Percentiles rank a stretch among this genome's conserved stretches.
These are phyloP conservation scores for Pseudogymnoascus sp. DNA, from an alignment of 2,329 filamentous ascomycete species.

Conservation along the genomic window DNA sequence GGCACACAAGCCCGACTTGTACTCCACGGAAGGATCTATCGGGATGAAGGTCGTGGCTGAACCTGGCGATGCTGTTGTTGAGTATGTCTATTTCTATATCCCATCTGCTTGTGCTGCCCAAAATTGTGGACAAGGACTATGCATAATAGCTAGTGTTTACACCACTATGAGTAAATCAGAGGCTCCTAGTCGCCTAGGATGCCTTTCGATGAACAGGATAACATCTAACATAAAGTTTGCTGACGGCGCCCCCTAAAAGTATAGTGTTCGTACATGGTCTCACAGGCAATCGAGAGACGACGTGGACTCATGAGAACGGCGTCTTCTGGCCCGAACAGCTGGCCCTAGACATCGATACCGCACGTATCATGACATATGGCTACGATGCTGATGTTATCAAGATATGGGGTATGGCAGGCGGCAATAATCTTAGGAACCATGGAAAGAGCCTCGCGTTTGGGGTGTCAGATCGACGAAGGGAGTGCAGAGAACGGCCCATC, in stretches of 20 bases:
- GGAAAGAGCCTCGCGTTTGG: conserved; percentile 15
- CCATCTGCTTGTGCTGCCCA: not conserved
- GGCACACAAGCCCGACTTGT: not conserved
- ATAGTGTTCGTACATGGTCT: conserved; percentile 39
- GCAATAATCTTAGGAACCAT: conserved; percentile 15
- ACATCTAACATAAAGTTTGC: not conserved
- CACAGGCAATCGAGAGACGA: conserved; percentile 33
- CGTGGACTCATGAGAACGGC: conserved; percentile 30
- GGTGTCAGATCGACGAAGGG: conserved; percentile 13
- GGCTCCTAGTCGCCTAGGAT: not conserved
- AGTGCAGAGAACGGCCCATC: conserved; percentile 15
- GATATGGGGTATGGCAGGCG: conserved; percentile 11
- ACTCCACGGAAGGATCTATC: conserved; percentile 12
- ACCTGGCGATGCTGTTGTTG: conserved; percentile 7
- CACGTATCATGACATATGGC: conserved; percentile 1
- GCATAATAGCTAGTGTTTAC: not conserved
- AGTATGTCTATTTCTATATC: conserved; percentile 9
- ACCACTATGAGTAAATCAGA: not conserved
- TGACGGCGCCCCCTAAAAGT: conserved; percentile 11
- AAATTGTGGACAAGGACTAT: not conserved
- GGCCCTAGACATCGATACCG: conserved; percentile 12
- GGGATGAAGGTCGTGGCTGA: conserved; percentile 15
- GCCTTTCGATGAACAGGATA: not conserved
- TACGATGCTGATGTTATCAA: conserved; percentile 12
- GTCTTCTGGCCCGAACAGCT: conserved; percentile 15